These are phyloP conservation scores for Tothia fuscella DNA, from an alignment of 2,329 filamentous ascomycete species.

Conservation along the genomic window DNA sequence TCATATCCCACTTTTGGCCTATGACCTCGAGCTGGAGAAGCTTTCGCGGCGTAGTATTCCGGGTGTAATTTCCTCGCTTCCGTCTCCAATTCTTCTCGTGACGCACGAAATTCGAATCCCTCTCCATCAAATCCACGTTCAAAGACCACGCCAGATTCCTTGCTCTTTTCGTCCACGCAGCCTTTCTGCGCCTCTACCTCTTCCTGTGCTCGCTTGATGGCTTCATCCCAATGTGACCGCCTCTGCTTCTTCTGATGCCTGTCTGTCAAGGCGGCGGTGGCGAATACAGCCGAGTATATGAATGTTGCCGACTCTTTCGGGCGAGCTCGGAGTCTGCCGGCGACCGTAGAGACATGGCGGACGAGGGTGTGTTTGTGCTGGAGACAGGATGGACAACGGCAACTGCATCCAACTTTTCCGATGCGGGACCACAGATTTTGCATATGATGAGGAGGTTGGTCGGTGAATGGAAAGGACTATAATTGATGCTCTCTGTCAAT, in stretches of 20 bases:
- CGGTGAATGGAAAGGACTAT: too few relatives aligned
- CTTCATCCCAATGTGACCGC: slow-evolving; percentile 48
- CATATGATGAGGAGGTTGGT: too few relatives aligned
- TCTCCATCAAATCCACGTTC: not conserved
- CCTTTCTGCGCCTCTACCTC: slow-evolving; percentile 24
- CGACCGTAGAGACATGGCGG: slow-evolving; percentile 22
- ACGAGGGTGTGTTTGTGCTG: slow-evolving; percentile 28
- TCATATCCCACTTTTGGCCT: too few relatives aligned
- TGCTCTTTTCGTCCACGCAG: not conserved
- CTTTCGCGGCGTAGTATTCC: not conserved
- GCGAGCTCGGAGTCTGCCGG: slow-evolving; percentile 13
- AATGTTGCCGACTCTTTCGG: slow-evolving; percentile 45
- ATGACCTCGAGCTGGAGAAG: too few relatives aligned
- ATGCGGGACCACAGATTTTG: slow-evolving; percentile 7
- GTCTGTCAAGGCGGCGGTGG: slow-evolving; percentile 52
- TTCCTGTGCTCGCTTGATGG: slow-evolving; percentile 43
- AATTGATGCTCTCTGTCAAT: too few relatives aligned
- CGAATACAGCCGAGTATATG: slow-evolving; percentile 56
- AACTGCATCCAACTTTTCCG: slow-evolving; percentile 19
- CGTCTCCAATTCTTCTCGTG: not conserved
- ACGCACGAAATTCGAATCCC: not conserved
- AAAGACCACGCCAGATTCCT: not conserved
- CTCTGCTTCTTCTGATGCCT: slow-evolving; percentile 46
- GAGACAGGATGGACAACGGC: slow-evolving; percentile 51
- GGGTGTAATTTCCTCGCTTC: not conserved